phyloP scores from a whole-genome alignment of 805 yeast genomes.

The Jamesozyma rosinii region DNA sequence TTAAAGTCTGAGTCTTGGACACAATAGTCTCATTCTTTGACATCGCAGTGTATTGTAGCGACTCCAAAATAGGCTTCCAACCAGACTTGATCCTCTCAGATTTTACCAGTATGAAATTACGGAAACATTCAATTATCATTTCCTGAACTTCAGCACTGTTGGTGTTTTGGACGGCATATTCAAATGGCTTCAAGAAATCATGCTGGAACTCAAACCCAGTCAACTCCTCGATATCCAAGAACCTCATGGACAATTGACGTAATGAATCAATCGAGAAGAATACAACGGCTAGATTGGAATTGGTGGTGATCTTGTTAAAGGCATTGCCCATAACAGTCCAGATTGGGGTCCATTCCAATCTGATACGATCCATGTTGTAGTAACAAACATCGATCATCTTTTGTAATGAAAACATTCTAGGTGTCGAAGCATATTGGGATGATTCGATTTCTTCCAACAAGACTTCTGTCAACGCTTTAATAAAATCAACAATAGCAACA shows the following conservation, averaged over 20 bases:
- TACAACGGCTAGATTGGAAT: constrained; percentile 64
- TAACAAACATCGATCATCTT: constrained; percentile 96
- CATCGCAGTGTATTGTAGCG: constrained; percentile 64
- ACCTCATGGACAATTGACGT: constrained; percentile 85
- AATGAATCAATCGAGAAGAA: constrained; percentile 90
- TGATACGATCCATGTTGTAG: constrained; percentile 91
- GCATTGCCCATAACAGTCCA: constrained; percentile 92
- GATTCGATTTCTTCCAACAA: constrained; percentile 86
- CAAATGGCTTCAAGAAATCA: constrained; percentile 87
- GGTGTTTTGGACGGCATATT: constrained; percentile 63
- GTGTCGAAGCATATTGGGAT: constrained; percentile 70
- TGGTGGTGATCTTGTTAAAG: constrained; percentile 78
- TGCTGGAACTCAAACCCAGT: constrained; percentile 92
- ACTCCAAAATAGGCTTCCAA: constrained; percentile 82
- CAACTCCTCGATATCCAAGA: constrained; percentile 86
- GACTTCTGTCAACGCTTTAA: constrained; percentile 76
- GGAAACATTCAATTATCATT: constrained; percentile 82
- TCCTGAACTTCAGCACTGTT: constrained; percentile 64
- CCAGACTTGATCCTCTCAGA: constrained; percentile 76
- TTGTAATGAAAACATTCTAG: constrained; percentile 85
- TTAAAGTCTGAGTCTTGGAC: constrained; percentile 51
- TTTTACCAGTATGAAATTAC: constrained; percentile 73
- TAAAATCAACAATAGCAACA: constrained; percentile 77
- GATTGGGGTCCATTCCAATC: constrained; percentile 91
- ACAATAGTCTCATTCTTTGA: constrained; percentile 49